Conservation (phyloP, 108 stramenopile species). For the Fistulifera pelliculosa region DNA sequence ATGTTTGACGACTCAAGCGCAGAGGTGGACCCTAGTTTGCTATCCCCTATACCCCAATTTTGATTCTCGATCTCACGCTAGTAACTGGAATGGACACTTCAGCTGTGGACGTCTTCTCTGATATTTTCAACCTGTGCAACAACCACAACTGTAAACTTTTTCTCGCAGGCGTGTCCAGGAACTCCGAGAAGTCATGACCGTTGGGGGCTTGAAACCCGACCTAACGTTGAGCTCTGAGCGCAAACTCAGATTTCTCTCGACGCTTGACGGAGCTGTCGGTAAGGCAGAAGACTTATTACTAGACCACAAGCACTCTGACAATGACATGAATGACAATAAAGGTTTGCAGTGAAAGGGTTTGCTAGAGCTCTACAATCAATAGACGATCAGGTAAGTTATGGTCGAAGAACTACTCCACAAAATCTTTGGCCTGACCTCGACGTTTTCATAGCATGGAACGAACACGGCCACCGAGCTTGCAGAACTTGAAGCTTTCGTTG, state of each 20-base stretch:
- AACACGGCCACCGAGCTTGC: constrained; percentile 19
- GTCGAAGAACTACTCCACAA: too few species aligned
- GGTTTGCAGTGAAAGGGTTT: constrained; percentile 24
- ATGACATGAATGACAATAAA: constrained; percentile 5
- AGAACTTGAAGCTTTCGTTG: constrained; percentile 36
- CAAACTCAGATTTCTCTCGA: constrained; percentile 35
- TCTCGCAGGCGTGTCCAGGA: constrained; percentile 37
- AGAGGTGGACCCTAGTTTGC: constrained; percentile 3
- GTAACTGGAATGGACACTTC: constrained; percentile 69
- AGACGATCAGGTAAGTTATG: constrained; percentile 40
- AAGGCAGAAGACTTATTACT: constrained; percentile 70
- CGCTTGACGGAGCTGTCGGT: constrained; percentile 49
- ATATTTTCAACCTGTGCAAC: constrained; percentile 39
- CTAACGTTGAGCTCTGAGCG: constrained; percentile 22
- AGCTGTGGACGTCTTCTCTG: constrained; percentile 52
- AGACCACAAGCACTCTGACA: constrained; percentile 5
- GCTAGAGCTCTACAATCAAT: constrained; percentile 37
- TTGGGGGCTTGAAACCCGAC: constrained; percentile 22
- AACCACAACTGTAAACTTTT: constrained; percentile 42
- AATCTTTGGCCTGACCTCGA: too few species aligned
- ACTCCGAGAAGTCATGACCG: constrained; percentile 32
- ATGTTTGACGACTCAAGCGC: constrained; percentile 56
- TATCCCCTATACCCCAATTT: constrained; percentile 50
- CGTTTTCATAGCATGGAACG: too few species aligned
- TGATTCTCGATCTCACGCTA: constrained; percentile 58